phyloP scores from a whole-genome alignment of 192 early-diverging fungal genomes.

The Coemansia sp. region DNA sequence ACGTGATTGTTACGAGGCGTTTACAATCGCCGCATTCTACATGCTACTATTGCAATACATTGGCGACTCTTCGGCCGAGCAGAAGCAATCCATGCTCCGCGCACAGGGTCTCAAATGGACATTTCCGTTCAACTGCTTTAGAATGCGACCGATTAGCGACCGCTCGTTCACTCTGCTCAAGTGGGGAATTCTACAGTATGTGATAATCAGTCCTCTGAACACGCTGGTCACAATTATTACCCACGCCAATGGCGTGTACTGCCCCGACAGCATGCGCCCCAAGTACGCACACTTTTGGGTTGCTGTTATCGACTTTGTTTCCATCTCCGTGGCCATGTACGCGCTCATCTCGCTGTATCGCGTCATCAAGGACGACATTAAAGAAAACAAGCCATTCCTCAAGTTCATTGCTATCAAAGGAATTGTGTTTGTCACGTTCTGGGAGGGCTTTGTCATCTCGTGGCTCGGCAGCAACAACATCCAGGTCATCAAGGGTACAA shows the following conservation, averaged over 20 bases:
- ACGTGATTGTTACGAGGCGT: constrained; percentile 74
- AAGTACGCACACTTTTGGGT: constrained; percentile 66
- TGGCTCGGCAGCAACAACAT: constrained; percentile 55
- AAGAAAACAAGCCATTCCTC: constrained; percentile 50
- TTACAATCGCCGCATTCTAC: constrained; percentile 73
- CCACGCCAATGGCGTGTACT: constrained; percentile 61
- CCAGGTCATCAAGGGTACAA: constrained; percentile 49
- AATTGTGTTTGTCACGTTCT: constrained; percentile 64
- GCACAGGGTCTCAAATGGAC: constrained; percentile 54
- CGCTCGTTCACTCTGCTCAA: constrained; percentile 60
- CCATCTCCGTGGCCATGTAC: constrained; percentile 66
- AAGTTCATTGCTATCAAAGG: constrained; percentile 54
- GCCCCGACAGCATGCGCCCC: constrained; percentile 58
- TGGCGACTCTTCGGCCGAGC: constrained; percentile 53
- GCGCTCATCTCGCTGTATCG: constrained; percentile 62
- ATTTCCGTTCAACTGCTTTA: constrained; percentile 62
- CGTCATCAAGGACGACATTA: constrained; percentile 58
- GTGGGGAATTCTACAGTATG: constrained; percentile 70
- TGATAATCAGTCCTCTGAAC: constrained; percentile 58
- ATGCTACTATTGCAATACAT: constrained; percentile 66
- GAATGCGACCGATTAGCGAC: constrained; percentile 55
- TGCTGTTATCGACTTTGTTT: constrained; percentile 61
- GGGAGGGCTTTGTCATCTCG: constrained; percentile 58
- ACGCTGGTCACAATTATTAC: constrained; percentile 63
- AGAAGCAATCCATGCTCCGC: constrained; percentile 44